Evolutionary conservation across 768 basidiomycete genomes (phyloP), one percentile per base, ranked within the genome.

Genomic region (Termitomyces heimii): DNA sequence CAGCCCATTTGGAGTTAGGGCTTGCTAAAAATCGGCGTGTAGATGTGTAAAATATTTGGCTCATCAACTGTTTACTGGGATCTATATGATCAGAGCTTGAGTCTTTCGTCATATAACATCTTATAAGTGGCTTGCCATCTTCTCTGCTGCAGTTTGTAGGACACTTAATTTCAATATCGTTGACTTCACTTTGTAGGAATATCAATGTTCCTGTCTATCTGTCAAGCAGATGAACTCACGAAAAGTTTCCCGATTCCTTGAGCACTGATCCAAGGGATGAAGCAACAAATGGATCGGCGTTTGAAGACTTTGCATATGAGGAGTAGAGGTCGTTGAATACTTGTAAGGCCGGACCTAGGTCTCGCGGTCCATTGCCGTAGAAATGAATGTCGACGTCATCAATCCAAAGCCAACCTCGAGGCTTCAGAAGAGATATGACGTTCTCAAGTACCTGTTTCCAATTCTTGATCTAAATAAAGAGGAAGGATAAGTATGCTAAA

Each of bases 321-420:
- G 46, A 28, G 29, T 50, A 55, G 24, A 50, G 12, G 1, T 54
- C 40, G 35, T 45, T 50, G 32, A 55, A 55, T n/a, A 18, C 8
- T 9, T 52, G 24, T 3, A 40, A 26, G 2, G 8, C 3, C 8
- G 43, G 49, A 26, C 34, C 49, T 1, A 46, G 2, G 24, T 20
- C 49, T 5, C 18, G 40, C 5, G 53, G 29, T 9, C 42, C 35
- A 26, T 50, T 26, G 14, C 44, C 37, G 24, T 55, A 52, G 16
- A 51, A 22, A 16, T 44, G 7, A 1, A 32, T 4, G 10, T 54
- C 54, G 0, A 26, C 18, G 14, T 59, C 58, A 6, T 59, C 54
- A 16, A 59, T 39, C 45, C 22, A 59, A 7, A 59, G 48, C 53
- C 54, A 59, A 18, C 58, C 54, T 29, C 44, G 26, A 31, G 58